Evolutionary conservation across 2,329 filamentous ascomycete genomes (phyloP), one percentile per base, ranked within the genome.

Genomic region (Botrytis deweyae): DNA sequence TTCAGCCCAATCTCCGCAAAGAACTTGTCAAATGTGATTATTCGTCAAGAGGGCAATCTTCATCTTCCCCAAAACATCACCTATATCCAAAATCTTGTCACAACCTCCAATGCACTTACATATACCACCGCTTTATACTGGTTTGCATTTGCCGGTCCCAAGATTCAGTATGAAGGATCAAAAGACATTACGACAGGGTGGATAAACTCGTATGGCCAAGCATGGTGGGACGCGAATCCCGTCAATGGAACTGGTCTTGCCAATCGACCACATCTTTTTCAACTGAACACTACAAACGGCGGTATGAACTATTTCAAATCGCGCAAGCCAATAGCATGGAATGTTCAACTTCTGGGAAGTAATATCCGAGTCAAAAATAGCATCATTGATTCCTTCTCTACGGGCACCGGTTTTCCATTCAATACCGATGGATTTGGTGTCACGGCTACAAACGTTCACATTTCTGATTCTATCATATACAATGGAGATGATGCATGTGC

Each of bases 401-500:
- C 64, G 2, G 40, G 63, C 40, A 44, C 22, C 12, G 68, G 68
- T 22, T 73, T 75, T 33, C 72, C 70, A 8, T 78, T 79, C 33
- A 79, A 76, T 8, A 74, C 81, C 3, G 81, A 83, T 70, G 82
- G 78, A 22, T 82, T 83, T 40, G 79, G 79, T 44, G 77, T 83
- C 22, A 79, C 78, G 12, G 81, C 79, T 22, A 80, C 78, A 8
- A 77, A 83, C 59, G 78, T 80, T 22, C 76, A 69, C 40, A 81
- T 83, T 72, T 76, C 72, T 5, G 75, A 80, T 62, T 79, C 76
- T n/a, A 75, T 79, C 29, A 82, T 82, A 73, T 84, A 81, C 76
- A 85, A 85, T 72, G 84, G 84, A 12, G 84, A 85, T 75, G 83
- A 85, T 69, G 83, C 83, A 20, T 82, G 84, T 55, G 83, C 83